These are phyloP conservation scores for Fragaria nilgerrensis DNA, from an alignment of 306 rosid species.

Conservation along the genomic window DNA sequence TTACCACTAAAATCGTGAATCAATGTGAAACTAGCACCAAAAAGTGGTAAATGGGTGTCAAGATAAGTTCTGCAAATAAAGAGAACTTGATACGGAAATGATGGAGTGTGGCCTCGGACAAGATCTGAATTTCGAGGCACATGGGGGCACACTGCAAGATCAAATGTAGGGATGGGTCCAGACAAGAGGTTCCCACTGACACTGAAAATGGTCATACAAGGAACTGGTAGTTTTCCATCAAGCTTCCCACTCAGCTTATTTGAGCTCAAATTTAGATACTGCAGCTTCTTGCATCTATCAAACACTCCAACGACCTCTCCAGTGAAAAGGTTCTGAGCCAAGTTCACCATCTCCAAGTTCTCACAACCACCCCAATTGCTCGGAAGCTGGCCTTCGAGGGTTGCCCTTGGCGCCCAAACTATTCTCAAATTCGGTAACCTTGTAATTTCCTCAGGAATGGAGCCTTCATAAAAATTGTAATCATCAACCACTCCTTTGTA, in stretches of 20 bases:
- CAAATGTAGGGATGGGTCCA: constrained; percentile 26
- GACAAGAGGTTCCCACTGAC: constrained; percentile 29
- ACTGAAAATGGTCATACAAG: constrained; percentile 30
- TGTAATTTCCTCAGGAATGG: constrained; percentile 30
- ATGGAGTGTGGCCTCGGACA: constrained; percentile 2
- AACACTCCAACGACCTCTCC: constrained; percentile 31
- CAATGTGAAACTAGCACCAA: constrained; percentile 9
- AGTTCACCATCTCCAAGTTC: constrained; percentile 37
- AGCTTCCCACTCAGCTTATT: constrained; percentile 30
- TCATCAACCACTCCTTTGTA: constrained; percentile 1
- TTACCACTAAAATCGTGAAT: constrained; percentile 39
- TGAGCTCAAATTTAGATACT: constrained; percentile 34
- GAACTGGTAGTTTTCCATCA: constrained; percentile 26
- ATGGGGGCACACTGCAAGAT: constrained; percentile 13
- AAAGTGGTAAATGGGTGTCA: constrained; percentile 16
- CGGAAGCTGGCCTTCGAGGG: constrained; percentile 28
- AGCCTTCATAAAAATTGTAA: constrained; percentile 34
- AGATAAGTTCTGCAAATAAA: constrained; percentile 28
- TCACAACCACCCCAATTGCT: constrained; percentile 32
- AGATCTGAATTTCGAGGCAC: constrained; percentile 16
- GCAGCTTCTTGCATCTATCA: constrained; percentile 30
- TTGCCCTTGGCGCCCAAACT: constrained; percentile 26
- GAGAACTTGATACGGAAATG: constrained; percentile 14
- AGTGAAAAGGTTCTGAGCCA: constrained; percentile 24
- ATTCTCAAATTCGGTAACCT: constrained; percentile 15